A percentile compares a stretch with the other conserved stretches of the same genome.
These are phyloP conservation scores for Lepidium campestre DNA, from an alignment of 441 rosid genomes.

Conservation along the genomic window DNA sequence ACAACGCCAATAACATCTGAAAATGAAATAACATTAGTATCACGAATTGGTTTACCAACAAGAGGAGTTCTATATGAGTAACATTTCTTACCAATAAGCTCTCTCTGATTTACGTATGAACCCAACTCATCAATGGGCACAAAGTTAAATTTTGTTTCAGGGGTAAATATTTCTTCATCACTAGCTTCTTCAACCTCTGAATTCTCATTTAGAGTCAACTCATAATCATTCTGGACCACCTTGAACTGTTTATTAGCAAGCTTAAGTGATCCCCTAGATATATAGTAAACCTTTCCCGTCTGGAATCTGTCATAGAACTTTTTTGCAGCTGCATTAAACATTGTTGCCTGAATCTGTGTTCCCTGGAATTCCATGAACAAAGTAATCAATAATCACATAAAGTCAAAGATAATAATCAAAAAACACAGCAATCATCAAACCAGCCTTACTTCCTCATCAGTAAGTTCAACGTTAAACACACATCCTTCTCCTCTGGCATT, in stretches of 20 bases:
- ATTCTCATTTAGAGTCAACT: constrained; percentile 78
- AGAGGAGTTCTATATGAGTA: neutral
- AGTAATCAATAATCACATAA: neutral
- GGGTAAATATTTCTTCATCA: constrained; percentile 57
- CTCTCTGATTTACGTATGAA: constrained; percentile 55
- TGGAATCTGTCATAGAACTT: constrained; percentile 73
- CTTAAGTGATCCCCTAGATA: constrained; percentile 68
- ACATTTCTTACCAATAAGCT: constrained; percentile 62
- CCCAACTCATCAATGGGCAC: constrained; percentile 81
- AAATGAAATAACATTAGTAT: neutral
- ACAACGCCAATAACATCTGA: constrained; percentile 85
- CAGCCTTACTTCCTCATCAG: constrained; percentile 85
- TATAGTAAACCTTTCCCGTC: constrained; percentile 76
- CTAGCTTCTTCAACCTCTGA: constrained; percentile 82
- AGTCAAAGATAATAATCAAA: neutral
- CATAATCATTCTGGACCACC: constrained; percentile 88
- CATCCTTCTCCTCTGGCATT: constrained; percentile 94
- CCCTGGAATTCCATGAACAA: constrained; percentile 41
- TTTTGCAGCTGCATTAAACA: constrained; percentile 90
- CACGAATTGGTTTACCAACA: neutral
- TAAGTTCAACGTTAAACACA: constrained; percentile 92
- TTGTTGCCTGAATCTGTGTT: constrained; percentile 92
- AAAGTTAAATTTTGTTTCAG: constrained; percentile 73
- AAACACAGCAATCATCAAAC: neutral
- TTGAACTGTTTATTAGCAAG: constrained; percentile 87